These are phyloP conservation scores for Boehmeria nivea DNA, from an alignment of 306 rosid species.

Conservation along the genomic window DNA sequence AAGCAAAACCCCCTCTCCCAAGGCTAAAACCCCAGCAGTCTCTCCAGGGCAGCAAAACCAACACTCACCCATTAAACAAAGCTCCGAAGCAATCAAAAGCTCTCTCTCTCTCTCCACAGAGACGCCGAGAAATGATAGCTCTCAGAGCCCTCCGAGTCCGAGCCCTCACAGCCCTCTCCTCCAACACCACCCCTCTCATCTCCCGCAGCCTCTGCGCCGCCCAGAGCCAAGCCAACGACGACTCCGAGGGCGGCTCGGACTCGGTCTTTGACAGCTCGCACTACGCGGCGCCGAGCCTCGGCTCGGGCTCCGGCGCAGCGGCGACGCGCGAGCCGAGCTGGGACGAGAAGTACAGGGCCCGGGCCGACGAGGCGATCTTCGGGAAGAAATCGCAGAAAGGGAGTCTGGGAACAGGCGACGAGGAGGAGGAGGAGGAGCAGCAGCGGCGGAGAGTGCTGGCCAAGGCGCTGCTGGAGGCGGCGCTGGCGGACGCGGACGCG, in stretches of 20 bases:
- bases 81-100: neutral
- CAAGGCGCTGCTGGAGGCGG: constrained; percentile 69
- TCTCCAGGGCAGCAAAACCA: neutral
- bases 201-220: constrained; percentile 44
- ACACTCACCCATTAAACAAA: neutral
- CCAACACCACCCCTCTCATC: constrained; percentile 16
- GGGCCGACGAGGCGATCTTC: constrained; percentile 41
- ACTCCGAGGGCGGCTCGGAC: constrained; percentile 33
- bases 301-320: constrained; percentile 27
- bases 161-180: constrained; percentile 32
- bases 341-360: constrained; percentile 52
- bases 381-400: constrained; percentile 34
- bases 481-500: constrained; percentile 33
- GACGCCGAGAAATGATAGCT: constrained; percentile 57
- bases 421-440: constrained; percentile 65
- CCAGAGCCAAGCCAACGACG: constrained; percentile 41
- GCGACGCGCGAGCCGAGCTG: constrained; percentile 38
- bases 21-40: constrained; percentile 3
- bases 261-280: constrained; percentile 68
- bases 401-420: constrained; percentile 27
- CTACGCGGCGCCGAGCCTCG: constrained; percentile 32
- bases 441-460: constrained; percentile 51
- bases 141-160: constrained; percentile 49
- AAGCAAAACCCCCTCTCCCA: neutral
- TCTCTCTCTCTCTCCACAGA: constrained; percentile 1